Base-by-base conservation (phyloP, 2,329 filamentous ascomycete genomes). In the Davidsoniella neocaledoniae region DNA sequence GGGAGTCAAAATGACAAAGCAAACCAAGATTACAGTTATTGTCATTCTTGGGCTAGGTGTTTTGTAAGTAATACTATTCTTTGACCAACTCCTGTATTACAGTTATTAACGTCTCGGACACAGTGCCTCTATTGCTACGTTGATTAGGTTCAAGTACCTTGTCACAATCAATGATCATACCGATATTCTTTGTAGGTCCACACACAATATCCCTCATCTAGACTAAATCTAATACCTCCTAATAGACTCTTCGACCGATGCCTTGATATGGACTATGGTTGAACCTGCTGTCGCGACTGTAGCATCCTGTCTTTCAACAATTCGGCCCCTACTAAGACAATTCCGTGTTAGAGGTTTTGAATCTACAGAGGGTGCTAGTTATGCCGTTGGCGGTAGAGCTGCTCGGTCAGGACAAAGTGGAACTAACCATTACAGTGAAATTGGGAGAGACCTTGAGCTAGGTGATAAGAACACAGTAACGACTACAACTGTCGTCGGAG, bases 221-320 rank as follows among this genome's bases (percentile, higher is more conserved):
- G 42, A 26, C 17, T 16, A 26, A 5, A 9, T 9, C 49, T 51
- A 37, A 46, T 41, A n/a, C 37, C 12, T 6, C 33, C 10, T 16
- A 46, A 21, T 40, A 49, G 70, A 65, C 57, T 64, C 65, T 48
- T 69, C 66, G 19, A 75, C 71, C 3, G 63, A 73, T 53, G 66
- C 71, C 36, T 71, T 73, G 66, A 64, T 75, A 5, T 76, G 73
- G 73, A 75, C 71, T 8, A 60, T 76, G n/a, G 62, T 76, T 48
- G 73, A 76, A 56, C 72, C 72, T 1, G 72, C 71, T 5, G 67
- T 76, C 19, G 72, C 72, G 52, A 76, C 76, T 43, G 59, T 70
- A 23, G 73, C 73, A 10, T 68, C 72, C 2, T 73, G 70, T 53
- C 62, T 76, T 9, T 70, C 70, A 19, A 76, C 73, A 4, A 71